These are phyloP conservation scores for Pseudohalonectria lignicola DNA, from an alignment of 2,329 filamentous ascomycete genomes.

Conservation along the genomic window DNA sequence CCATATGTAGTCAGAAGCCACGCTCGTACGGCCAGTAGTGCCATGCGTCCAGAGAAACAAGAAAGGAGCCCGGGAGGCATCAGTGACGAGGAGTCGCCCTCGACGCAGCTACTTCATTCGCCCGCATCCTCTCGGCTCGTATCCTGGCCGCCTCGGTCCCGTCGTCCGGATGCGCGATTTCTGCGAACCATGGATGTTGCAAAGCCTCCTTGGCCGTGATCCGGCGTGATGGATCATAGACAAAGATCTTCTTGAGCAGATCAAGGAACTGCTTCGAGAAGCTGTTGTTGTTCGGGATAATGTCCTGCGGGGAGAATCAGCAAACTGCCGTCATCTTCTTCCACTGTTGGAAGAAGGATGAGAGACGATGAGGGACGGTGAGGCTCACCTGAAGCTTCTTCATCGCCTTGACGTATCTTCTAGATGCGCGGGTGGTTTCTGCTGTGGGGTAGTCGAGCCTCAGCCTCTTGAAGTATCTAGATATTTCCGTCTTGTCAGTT, in stretches of 20 bases:
- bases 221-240: slow-evolving; percentile 54
- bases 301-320: too few species aligned
- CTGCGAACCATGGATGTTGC: slow-evolving; percentile 58
- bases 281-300: slow-evolving; percentile 46
- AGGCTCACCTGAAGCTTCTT: slow-evolving; percentile 50
- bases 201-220: slow-evolving; percentile 58
- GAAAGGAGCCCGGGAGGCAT: too few species aligned
- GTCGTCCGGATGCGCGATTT: slow-evolving; percentile 51
- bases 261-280: slow-evolving; percentile 55
- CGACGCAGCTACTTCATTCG: background rate
- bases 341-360: background rate
- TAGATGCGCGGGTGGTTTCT: slow-evolving; percentile 54
- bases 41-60: too few species aligned
- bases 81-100: too few species aligned
- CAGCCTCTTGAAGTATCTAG: slow-evolving; percentile 49
- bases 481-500: too few species aligned
- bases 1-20: too few species aligned
- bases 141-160: slow-evolving; percentile 59
- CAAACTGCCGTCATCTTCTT: too few species aligned
- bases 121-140: slow-evolving; percentile 30
- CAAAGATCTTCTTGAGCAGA: slow-evolving; percentile 54
- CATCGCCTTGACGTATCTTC: slow-evolving; percentile 62
- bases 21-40: too few species aligned
- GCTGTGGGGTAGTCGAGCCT: slow-evolving; percentile 53
- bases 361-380: background rate